phyloP scores from a whole-genome alignment of 2,329 filamentous ascomycete species.

The Claviceps sorghi region DNA sequence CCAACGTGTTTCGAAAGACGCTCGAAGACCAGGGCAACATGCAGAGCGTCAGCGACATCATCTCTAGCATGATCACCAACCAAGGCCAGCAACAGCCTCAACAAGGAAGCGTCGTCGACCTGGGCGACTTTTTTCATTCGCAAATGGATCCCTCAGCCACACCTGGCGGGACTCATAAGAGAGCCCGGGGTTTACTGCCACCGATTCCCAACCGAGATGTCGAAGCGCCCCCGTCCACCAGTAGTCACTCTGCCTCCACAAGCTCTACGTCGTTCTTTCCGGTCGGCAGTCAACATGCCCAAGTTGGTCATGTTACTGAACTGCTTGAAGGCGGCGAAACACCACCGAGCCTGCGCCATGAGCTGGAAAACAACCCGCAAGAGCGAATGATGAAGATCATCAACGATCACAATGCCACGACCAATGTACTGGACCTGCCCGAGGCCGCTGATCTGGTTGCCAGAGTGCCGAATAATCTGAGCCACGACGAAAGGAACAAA shows the following conservation, averaged over 20 bases:
- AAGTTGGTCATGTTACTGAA: slow-evolving; percentile 45
- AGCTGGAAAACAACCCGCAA: slow-evolving; percentile 42
- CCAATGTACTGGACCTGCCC: slow-evolving; percentile 35
- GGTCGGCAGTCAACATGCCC: slow-evolving; percentile 21
- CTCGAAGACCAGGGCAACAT: slow-evolving; percentile 58
- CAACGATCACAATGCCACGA: slow-evolving; percentile 46
- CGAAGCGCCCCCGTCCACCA: slow-evolving; percentile 13
- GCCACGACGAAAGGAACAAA: slow-evolving; percentile 41
- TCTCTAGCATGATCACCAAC: slow-evolving; percentile 57
- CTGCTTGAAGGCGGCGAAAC: slow-evolving; percentile 39
- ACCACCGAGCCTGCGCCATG: slow-evolving; percentile 37
- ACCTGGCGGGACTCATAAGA: slow-evolving; percentile 31
- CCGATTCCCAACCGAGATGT: slow-evolving; percentile 32
- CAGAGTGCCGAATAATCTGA: slow-evolving; percentile 39
- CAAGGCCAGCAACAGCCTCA: slow-evolving; percentile 31
- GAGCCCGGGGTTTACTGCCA: slow-evolving; percentile 38
- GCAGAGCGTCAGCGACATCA: slow-evolving; percentile 71
- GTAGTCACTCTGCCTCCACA: slow-evolving; percentile 16
- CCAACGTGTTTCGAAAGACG: slow-evolving; percentile 90
- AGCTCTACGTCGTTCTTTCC: slow-evolving; percentile 15
- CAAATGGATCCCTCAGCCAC: slow-evolving; percentile 24
- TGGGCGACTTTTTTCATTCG: slow-evolving; percentile 42
- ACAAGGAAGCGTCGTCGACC: slow-evolving; percentile 44
- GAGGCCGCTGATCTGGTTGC: slow-evolving; percentile 36
- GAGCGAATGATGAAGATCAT: slow-evolving; percentile 53